Evolutionary conservation across 129 eudicot genomes (phyloP), one percentile per base, ranked within the genome.

Genomic region (Centrapalus pauciflorus): DNA sequence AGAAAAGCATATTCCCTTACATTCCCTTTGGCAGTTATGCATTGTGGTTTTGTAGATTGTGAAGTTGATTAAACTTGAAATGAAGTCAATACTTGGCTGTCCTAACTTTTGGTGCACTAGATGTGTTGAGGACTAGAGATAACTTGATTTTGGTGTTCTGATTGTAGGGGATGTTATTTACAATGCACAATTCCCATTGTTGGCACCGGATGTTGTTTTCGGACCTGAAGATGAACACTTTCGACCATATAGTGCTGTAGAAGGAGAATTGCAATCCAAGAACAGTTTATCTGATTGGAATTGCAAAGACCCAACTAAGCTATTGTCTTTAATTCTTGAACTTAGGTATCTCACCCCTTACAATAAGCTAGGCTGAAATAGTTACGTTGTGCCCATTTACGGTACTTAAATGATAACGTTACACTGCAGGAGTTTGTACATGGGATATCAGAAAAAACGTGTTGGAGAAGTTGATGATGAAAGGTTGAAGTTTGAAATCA

Each of bases 381-480:
- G 14, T 25, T 9, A 0, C 20, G 13, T 33, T 33, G 7, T 55
- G 14, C 28, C 17, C 12, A 4, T 14, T 62, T 64, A 27, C 57
- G 2, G 23, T 63, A 7, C 12, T 11, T 3, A 3, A n/a, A 49
- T 61, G 30, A 10, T 49, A 59, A 56, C 69, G 25, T 64, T 63
- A 10, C 10, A 23, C 12, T 57, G 11, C 72, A 92, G 98, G 87
- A 79, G 82, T 41, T 79, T 67, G 71, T 92, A 87, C 68, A 72
- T 67, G 76, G 84, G 77, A 20, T 83, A 92, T 72, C 98, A 92
- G 66, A 81, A 78, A 61, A 85, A 81, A 71, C 87, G 95, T 13
- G 93, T 92, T 17, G 96, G 72, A n/a, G 87, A 88, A 48, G 82
- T 92, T 79, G 95, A 88, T 56, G 98, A 92, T 81, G 91, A 83